Evolutionary conservation across 257 asterid species (phyloP).

Genomic region (Marsdenia floribunda): DNA sequence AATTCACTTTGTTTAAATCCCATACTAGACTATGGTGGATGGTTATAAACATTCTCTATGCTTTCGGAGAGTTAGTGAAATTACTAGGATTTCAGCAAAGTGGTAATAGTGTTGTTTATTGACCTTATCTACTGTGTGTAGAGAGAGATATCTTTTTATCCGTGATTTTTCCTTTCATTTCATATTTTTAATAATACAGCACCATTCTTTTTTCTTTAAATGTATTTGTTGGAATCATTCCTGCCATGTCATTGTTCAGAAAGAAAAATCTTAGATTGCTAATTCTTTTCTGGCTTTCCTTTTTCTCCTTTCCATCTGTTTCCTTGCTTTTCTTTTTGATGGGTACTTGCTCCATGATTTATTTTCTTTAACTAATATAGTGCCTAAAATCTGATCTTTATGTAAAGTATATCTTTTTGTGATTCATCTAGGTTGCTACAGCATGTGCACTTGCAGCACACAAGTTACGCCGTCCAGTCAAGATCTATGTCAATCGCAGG

Average conservation of each 20-base stretch:
- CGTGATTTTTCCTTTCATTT: neutral
- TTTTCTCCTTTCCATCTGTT: neutral
- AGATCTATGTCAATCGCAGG: constrained; percentile 55
- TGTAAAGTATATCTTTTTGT: neutral
- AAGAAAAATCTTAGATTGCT: too few relatives aligned
- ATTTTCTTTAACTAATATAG: too few relatives aligned
- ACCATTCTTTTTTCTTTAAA: neutral
- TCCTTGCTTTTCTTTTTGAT: neutral
- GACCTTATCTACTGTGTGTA: neutral
- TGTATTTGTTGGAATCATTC: neutral
- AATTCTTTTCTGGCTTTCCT: too few relatives aligned
- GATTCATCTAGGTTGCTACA: constrained; percentile 44
- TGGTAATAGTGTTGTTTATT: neutral
- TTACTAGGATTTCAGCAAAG: neutral
- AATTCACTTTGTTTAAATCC: neutral
- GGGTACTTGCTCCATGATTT: neutral
- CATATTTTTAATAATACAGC: neutral
- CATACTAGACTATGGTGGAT: neutral
- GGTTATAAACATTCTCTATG: neutral
- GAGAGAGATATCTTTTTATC: neutral
- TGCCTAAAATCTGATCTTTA: neutral
- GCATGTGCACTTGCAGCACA: constrained; percentile 82
- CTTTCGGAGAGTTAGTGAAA: neutral
- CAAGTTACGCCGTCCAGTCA: constrained; percentile 58
- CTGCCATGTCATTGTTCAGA: too few relatives aligned